Evolutionary conservation across 2,329 filamentous ascomycete species (phyloP).

Genomic region (Pseudogymnoascus sp.): DNA sequence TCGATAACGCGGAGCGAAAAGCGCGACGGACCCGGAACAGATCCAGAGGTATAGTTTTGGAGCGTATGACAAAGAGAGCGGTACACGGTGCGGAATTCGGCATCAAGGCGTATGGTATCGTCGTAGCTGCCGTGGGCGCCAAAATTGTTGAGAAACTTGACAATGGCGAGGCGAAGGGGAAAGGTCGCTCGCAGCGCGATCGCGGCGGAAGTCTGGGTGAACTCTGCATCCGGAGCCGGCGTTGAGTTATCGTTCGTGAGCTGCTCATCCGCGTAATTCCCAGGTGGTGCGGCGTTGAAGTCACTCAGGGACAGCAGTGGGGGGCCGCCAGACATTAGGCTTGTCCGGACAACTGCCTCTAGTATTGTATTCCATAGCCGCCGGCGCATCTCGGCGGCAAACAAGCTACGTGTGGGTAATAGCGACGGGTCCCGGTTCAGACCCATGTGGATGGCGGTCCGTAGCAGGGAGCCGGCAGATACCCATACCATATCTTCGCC

Average conservation of each 20-base stretch:
- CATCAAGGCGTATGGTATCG: slow-evolving; percentile 38
- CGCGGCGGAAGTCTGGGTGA: slow-evolving; percentile 36
- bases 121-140: slow-evolving; percentile 34
- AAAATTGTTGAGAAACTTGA: slow-evolving; percentile 38
- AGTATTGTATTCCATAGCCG: slow-evolving; percentile 47
- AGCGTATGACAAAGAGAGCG: slow-evolving; percentile 33
- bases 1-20: slow-evolving; percentile 42
- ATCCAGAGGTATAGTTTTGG: slow-evolving; percentile 16
- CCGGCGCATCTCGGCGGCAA: slow-evolving; percentile 40
- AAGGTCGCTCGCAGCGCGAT: slow-evolving; percentile 38
- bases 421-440: slow-evolving; percentile 41
- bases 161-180: slow-evolving; percentile 36
- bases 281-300: slow-evolving; percentile 42
- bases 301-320: slow-evolving; percentile 38
- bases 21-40: slow-evolving; percentile 21
- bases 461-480: slow-evolving; percentile 37
- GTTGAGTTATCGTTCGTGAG: slow-evolving; percentile 29
- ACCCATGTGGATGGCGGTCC: slow-evolving; percentile 43
- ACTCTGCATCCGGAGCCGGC: slow-evolving; percentile 29
- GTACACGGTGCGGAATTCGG: slow-evolving; percentile 36
- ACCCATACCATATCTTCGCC: slow-evolving; percentile 43
- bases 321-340: slow-evolving; percentile 39
- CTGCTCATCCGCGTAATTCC: slow-evolving; percentile 45
- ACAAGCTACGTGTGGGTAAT: slow-evolving; percentile 29
- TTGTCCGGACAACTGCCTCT: slow-evolving; percentile 40